Evolutionary conservation across 164 flowering plant genomes (phyloP).

Genomic region (Magnolia sinica): DNA sequence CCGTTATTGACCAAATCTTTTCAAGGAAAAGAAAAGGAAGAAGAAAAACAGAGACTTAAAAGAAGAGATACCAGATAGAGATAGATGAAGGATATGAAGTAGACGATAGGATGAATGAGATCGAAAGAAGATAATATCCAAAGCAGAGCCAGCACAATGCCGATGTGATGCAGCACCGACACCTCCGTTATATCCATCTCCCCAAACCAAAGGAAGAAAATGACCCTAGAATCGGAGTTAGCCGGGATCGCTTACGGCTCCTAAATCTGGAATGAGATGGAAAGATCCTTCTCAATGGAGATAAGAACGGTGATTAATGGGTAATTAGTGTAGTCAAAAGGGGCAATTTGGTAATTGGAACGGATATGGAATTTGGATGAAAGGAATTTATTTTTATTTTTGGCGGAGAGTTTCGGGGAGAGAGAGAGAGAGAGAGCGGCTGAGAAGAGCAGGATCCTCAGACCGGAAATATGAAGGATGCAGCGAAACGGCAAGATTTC

Average conservation of each 20-base stretch:
- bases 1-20: background rate
- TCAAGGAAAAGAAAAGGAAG: background rate
- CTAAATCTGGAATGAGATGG: background rate
- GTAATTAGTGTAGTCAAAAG: no score
- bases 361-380: no score
- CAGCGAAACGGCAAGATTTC: no score
- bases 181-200: constrained; percentile 47
- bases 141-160: constrained; percentile 49
- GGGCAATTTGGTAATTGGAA: no score
- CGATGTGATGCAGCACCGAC: constrained; percentile 67
- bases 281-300: background rate
- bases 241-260: background rate
- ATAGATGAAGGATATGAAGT: constrained; percentile 46
- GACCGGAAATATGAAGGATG: no score
- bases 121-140: constrained; percentile 53
- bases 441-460: no score
- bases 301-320: no score
- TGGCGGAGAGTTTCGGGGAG: no score
- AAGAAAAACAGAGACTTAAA: background rate
- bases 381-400: no score
- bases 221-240: background rate
- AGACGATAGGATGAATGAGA: constrained; percentile 48
- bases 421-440: no score
- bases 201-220: background rate
- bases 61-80: constrained; percentile 55